Evolutionary conservation across 805 yeast genomes (phyloP).

Genomic region (Wickerhamiella kurtzmanii): DNA sequence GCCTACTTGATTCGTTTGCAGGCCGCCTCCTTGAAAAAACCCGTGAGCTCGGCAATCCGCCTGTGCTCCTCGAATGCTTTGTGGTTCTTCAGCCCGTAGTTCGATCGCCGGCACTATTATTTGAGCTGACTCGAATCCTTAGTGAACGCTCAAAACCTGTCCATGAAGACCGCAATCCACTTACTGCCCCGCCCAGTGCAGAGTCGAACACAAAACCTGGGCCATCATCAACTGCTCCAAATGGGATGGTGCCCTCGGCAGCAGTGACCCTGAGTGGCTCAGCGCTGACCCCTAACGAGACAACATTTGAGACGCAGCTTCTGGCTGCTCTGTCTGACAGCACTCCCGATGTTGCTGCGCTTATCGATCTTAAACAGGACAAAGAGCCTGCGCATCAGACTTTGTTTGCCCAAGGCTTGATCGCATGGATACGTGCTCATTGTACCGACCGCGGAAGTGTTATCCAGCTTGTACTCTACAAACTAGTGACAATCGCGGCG

Average conservation of each 20-base stretch:
- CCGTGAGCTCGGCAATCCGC: background rate
- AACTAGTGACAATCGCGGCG: slow-evolving; percentile 6
- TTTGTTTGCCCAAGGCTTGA: background rate
- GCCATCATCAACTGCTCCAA: no score
- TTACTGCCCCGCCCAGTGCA: background rate
- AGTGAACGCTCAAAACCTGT: background rate
- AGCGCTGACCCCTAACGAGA: background rate
- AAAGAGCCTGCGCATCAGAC: slow-evolving; percentile 6
- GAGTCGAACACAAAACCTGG: background rate
- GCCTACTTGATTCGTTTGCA: slow-evolving; percentile 7
- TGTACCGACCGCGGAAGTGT: slow-evolving; percentile 8
- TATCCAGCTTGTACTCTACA: slow-evolving; percentile 12
- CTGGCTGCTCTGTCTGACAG: slow-evolving; percentile 8
- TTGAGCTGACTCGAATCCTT: background rate
- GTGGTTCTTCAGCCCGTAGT: background rate
- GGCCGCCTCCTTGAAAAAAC: background rate
- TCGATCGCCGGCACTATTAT: background rate
- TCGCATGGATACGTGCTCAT: slow-evolving; percentile 6
- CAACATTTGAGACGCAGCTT: slow-evolving; percentile 3
- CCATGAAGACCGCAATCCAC: background rate
- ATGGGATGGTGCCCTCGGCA: no score
- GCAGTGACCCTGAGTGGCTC: no score
- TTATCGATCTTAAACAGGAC: slow-evolving; percentile 10
- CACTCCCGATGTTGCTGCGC: slow-evolving; percentile 9
- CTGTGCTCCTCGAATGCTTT: background rate